These are phyloP conservation scores for Aspergillus quadricinctus DNA, from an alignment of 2,329 filamentous ascomycete species.

Conservation along the genomic window DNA sequence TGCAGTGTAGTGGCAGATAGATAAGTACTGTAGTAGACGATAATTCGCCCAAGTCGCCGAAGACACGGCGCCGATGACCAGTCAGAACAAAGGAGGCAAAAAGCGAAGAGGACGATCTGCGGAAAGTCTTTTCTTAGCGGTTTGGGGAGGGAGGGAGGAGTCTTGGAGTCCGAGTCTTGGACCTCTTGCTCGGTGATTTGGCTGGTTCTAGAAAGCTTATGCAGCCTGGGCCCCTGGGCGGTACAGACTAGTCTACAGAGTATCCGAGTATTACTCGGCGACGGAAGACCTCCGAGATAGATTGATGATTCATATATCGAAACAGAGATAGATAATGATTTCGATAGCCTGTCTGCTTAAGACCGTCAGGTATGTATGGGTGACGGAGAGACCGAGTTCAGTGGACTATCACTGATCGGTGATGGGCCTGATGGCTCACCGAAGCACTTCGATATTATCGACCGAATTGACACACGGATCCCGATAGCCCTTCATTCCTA, in stretches of 20 bases:
- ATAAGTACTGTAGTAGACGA: not conserved
- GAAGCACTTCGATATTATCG: not conserved
- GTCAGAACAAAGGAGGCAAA: not conserved
- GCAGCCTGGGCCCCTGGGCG: not conserved
- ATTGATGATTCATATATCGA: not conserved
- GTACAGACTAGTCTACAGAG: no score
- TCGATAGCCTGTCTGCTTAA: not conserved
- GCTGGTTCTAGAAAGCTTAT: not conserved
- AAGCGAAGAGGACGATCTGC: not conserved
- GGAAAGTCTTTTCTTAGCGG: not conserved
- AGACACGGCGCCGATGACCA: slow-evolving; percentile 6
- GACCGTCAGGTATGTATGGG: not conserved
- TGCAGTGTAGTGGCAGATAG: no score
- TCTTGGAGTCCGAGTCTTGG: no score
- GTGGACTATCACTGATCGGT: no score
- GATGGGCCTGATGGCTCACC: no score
- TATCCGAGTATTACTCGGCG: not conserved
- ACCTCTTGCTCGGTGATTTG: not conserved
- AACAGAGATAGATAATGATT: not conserved
- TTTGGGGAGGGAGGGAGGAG: not conserved
- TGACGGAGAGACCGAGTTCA: no score
- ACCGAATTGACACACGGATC: not conserved
- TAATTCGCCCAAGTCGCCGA: slow-evolving; percentile 9
- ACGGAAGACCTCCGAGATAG: not conserved
- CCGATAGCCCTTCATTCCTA: not conserved